phyloP scores from a whole-genome alignment of 345 rosid species.

The Brassica juncea region DNA sequence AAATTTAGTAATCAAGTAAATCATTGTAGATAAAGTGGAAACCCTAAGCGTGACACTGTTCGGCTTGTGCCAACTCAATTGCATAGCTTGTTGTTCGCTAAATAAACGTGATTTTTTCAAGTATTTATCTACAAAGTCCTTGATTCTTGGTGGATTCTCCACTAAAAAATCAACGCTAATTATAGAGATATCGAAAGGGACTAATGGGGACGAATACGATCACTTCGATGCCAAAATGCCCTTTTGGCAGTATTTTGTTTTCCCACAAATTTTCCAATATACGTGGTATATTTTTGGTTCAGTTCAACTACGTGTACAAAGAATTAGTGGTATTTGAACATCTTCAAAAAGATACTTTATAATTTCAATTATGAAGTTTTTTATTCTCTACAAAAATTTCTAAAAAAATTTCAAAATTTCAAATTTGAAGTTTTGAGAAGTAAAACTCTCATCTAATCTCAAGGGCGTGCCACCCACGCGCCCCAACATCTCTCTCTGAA shows the following conservation, averaged over 20 bases:
- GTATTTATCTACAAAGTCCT: background rate
- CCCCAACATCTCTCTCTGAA: too few species aligned
- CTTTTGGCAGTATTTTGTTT: conserved; percentile 15
- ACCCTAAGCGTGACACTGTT: conserved; percentile 9
- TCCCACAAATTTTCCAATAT: background rate
- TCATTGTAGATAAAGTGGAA: background rate
- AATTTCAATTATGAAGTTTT: too few species aligned
- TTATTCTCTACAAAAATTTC: too few species aligned
- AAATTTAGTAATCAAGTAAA: too few species aligned
- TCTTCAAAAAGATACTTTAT: too few species aligned
- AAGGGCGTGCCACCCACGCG: too few species aligned
- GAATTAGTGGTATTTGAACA: conserved; percentile 7
- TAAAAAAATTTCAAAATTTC: too few species aligned
- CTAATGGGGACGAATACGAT: conserved; percentile 22
- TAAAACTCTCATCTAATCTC: too few species aligned
- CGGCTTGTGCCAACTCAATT: conserved; percentile 7
- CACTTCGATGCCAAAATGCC: conserved; percentile 19
- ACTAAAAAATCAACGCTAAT: conserved; percentile 10
- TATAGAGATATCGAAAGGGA: conserved; percentile 34
- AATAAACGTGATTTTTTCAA: background rate
- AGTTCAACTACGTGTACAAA: background rate
- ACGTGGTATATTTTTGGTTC: background rate
- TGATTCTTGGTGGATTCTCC: conserved; percentile 18
- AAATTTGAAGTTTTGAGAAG: too few species aligned
- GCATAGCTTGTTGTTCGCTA: background rate